These are phyloP conservation scores for Amaranthus tricolor DNA, from an alignment of 179 eudicot genomes.

Conservation along the genomic window DNA sequence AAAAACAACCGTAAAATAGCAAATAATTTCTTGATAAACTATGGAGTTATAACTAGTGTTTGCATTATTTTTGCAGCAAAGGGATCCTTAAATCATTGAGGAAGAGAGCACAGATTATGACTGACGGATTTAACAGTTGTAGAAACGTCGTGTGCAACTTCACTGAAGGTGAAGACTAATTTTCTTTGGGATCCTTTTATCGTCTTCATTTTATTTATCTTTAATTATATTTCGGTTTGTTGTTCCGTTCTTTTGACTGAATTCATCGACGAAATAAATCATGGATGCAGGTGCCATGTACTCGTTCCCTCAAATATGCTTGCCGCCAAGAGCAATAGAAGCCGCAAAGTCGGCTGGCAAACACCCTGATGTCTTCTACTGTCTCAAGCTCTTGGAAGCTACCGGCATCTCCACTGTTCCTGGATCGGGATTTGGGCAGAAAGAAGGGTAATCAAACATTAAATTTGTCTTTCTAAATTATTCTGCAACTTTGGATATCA, in stretches of 20 bases:
- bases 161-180: slow-evolving; percentile 65
- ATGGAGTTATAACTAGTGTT: background rate
- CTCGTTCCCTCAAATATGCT: slow-evolving; percentile 94
- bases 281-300: slow-evolving; percentile 87
- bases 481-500: background rate
- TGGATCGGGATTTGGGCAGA: slow-evolving; percentile 98
- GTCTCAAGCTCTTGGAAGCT: slow-evolving; percentile 95
- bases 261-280: slow-evolving; percentile 1
- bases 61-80: slow-evolving; percentile 53
- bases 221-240: background rate
- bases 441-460: slow-evolving; percentile 70
- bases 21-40: background rate
- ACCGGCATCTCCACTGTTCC: slow-evolving; percentile 99
- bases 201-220: no score
- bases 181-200: background rate
- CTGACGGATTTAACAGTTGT: slow-evolving; percentile 98
- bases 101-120: slow-evolving; percentile 89
- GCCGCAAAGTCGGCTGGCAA: slow-evolving; percentile 76
- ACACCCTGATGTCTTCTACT: slow-evolving; percentile 91
- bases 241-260: background rate
- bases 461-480: background rate
- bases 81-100: slow-evolving; percentile 87
- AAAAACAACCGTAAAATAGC: no score
- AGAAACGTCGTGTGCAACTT: slow-evolving; percentile 92
- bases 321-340: slow-evolving; percentile 85